Evolutionary conservation across 306 rosid species (phyloP).

Genomic region (Casuarina equisetifolia): DNA sequence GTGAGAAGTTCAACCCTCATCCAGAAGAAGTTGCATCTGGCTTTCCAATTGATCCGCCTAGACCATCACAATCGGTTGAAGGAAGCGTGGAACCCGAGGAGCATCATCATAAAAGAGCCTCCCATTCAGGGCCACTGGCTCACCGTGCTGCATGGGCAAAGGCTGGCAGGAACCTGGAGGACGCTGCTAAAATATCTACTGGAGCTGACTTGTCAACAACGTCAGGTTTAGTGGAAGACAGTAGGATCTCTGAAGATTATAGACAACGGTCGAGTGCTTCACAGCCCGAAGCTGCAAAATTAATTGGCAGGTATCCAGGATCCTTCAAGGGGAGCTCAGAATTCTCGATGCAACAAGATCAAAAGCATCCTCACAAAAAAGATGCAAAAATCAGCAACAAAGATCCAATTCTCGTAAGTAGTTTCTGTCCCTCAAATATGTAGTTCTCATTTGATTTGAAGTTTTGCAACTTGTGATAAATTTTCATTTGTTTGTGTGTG

Average conservation of each 20-base stretch:
- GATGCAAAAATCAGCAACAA: slow-evolving; percentile 61
- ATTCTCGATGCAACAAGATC: slow-evolving; percentile 51
- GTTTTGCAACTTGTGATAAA: not conserved
- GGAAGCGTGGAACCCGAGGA: slow-evolving; percentile 44
- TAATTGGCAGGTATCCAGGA: slow-evolving; percentile 77
- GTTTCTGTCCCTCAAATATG: slow-evolving; percentile 16
- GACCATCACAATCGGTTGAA: slow-evolving; percentile 83
- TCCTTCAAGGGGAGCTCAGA: slow-evolving; percentile 91
- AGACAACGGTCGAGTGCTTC: slow-evolving; percentile 78
- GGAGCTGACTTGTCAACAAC: slow-evolving; percentile 68
- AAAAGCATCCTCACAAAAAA: slow-evolving; percentile 64
- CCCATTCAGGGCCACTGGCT: slow-evolving; percentile 96
- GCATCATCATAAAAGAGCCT: slow-evolving; percentile 86
- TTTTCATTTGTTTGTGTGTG: not conserved
- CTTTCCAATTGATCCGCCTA: slow-evolving; percentile 98
- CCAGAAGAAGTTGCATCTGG: slow-evolving; percentile 96
- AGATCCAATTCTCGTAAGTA: slow-evolving; percentile 79
- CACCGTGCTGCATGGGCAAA: slow-evolving; percentile 90
- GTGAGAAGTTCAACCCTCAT: slow-evolving; percentile 97
- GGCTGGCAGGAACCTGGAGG: slow-evolving; percentile 74
- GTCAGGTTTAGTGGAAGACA: slow-evolving; percentile 84
- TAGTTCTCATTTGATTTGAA: not conserved
- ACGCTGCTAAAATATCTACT: slow-evolving; percentile 67
- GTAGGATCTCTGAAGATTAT: slow-evolving; percentile 87
- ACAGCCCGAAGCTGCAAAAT: slow-evolving; percentile 69